Evolutionary conservation across 1,284 basidiomycete genomes (phyloP), one percentile per base, ranked within the genome.

Genomic region (Ceratorhiza oryzae-sativae): DNA sequence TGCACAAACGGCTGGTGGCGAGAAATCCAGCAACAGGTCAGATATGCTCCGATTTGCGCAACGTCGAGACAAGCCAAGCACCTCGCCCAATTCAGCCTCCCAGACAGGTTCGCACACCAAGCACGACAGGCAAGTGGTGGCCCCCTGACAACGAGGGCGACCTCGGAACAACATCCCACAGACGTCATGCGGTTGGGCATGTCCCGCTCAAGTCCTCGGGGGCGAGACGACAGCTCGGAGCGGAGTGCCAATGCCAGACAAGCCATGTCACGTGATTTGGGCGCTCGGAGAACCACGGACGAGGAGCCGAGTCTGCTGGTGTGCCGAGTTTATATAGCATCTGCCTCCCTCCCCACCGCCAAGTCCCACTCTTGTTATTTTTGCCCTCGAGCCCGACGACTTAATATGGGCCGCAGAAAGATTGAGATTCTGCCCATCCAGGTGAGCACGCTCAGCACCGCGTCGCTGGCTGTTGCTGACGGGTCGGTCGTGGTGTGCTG

Each of bases 361-460:
- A 63, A 49, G 61, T 63, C 61, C 45, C 30, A 27, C 30, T 36
- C 32, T 20, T 25, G 27, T 67, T 67, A 67, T 67, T 67, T 67
- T 70, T 58, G 51, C 36, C 18, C 20, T 34, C 18, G 15, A n/a
- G 30, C 27, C 10, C 36, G 20, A 23, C 36, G 13, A 6, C 36
- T 45, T 46, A 58, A 34, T 48, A 93, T 94, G 93, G 93, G 93
- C 73, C 84, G 93, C 79, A 84, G 93, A 83, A 95, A 95, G 85
- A 95, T 95, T 79, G 91, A 92, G 81, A 95, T 95, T 73, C 89
- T 91, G 77, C 93, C 93, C 75, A 94, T 95, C 77, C 87, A 87
- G 39, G 90, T 91, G 76, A 78, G 88, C 84, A n/a, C 3, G 1
- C 27, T 23, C 23, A n/a, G 1, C 12, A 9, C 18, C 8, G 56